These are phyloP conservation scores for Entomophthora muscae DNA, from an alignment of 371 early-diverging fungal genomes.

Conservation along the genomic window DNA sequence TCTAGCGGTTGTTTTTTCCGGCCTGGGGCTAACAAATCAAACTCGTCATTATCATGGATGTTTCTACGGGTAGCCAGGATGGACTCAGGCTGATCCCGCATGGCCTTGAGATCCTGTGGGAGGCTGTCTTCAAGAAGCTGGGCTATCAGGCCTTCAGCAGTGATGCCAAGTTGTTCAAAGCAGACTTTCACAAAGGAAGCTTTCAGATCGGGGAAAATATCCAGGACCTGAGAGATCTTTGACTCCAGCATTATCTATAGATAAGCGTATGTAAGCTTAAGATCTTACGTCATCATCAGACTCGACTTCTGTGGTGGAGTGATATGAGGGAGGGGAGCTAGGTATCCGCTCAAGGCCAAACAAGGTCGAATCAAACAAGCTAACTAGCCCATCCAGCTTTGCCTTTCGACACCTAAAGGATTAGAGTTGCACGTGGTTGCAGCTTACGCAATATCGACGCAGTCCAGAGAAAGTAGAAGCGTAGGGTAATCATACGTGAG, in stretches of 20 bases:
- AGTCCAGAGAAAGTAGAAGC: background rate
- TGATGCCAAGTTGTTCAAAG: background rate
- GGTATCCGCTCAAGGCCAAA: background rate
- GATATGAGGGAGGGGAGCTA: background rate
- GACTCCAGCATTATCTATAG: background rate
- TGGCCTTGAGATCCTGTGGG: background rate
- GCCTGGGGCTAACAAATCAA: constrained; percentile 2
- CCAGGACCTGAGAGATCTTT: background rate
- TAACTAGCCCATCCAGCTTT: background rate
- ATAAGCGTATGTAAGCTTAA: background rate
- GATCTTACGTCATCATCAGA: background rate
- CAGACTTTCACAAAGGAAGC: background rate
- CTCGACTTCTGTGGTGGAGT: background rate
- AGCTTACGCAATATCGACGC: background rate
- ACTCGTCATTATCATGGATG: constrained; percentile 5
- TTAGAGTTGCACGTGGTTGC: background rate
- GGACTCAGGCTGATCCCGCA: background rate
- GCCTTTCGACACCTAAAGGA: background rate
- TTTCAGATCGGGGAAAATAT: background rate
- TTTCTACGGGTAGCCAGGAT: background rate
- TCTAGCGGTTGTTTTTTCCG: background rate
- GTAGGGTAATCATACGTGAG: background rate
- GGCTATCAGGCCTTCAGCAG: background rate
- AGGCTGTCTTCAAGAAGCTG: background rate
- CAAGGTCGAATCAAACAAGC: background rate